phyloP scores from a whole-genome alignment of 2,329 filamentous ascomycete genomes.

The Colletotrichum sp. region DNA sequence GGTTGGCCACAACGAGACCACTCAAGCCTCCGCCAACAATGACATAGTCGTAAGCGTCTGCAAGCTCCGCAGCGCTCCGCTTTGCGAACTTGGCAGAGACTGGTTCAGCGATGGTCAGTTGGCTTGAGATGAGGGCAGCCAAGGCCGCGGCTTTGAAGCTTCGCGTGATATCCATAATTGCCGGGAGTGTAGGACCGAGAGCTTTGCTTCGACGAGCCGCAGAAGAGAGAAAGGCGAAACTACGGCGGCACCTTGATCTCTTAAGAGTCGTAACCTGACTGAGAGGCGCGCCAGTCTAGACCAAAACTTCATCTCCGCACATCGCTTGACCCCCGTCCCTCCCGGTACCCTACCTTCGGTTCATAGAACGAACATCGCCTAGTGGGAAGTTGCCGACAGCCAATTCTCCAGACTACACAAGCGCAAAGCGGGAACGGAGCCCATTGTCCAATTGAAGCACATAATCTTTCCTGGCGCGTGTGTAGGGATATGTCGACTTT shows the following conservation, averaged over 20 bases:
- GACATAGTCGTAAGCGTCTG: slow-evolving; percentile 37
- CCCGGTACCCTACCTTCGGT: not conserved
- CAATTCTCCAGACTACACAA: not conserved
- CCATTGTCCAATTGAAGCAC: not conserved
- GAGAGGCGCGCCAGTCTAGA: not conserved
- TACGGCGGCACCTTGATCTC: not conserved
- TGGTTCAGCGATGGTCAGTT: not conserved
- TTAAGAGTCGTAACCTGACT: not conserved
- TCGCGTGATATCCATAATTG: not conserved
- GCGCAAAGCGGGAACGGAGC: not conserved
- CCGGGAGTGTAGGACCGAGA: not conserved
- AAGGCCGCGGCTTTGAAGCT: not conserved
- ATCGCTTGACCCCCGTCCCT: not conserved
- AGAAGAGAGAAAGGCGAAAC: too few relatives aligned
- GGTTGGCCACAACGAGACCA: slow-evolving; percentile 40
- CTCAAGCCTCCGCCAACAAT: slow-evolving; percentile 40
- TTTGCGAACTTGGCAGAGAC: not conserved
- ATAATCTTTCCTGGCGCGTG: not conserved
- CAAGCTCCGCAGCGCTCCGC: not conserved
- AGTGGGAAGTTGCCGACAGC: not conserved
- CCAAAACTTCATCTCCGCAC: not conserved
- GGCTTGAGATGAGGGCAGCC: not conserved
- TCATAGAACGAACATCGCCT: not conserved
- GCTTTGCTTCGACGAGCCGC: not conserved
- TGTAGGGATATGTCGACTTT: too few relatives aligned